Base-by-base conservation (phyloP, 441 rosid genomes). In the Pelargonium myrrhifolium region DNA sequence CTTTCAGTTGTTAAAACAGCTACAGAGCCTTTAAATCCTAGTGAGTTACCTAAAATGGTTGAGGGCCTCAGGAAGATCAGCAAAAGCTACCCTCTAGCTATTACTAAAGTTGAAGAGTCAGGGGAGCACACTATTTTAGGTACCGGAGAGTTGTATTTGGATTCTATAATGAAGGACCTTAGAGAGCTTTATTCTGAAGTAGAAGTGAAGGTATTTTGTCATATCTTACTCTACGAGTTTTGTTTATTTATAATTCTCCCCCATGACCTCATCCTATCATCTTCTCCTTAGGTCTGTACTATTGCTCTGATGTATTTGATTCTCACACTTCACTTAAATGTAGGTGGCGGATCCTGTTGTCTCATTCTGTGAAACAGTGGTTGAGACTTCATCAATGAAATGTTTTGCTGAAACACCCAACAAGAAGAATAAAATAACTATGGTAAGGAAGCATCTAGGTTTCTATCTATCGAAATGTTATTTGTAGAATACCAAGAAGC, bases 41-140 rank as follows among this genome's bases (percentile, higher is more conserved):
- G 99, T 77, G 99, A 93, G 87, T 75, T 93, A 75, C 99, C 99
- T 51, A 93, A 93, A 82, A 91, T 93, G 99, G 99, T 93, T 79
- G 99, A 93, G 85, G 99, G 99, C 74, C 87, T 93, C 63, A 85
- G 99, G 82, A 93, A 93, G 80, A 93, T 93, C 73, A 93, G 99
- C 78, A 91, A 93, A 80, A 93, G 99, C 83, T 93, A 93, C 81
- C 99, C 99, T 68, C 83, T 91, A 67, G 97, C 99, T 31, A 91
- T 93, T 62, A 93, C 97, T 21, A 93, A 93, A 79, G 97, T 89
- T 56, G 97, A 93, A 78, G 99, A 93, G 79, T 91, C 96, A 59
- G 99, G 99, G 22, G 99, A 93, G 81, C 99, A 93, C 76, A 93
- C 99, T 67, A 89, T 91, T 73, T 79, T 93, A 73, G 99, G 97